These are phyloP conservation scores for Chytridiales sp. DNA, from an alignment of 371 early-diverging fungal genomes.

Conservation along the genomic window DNA sequence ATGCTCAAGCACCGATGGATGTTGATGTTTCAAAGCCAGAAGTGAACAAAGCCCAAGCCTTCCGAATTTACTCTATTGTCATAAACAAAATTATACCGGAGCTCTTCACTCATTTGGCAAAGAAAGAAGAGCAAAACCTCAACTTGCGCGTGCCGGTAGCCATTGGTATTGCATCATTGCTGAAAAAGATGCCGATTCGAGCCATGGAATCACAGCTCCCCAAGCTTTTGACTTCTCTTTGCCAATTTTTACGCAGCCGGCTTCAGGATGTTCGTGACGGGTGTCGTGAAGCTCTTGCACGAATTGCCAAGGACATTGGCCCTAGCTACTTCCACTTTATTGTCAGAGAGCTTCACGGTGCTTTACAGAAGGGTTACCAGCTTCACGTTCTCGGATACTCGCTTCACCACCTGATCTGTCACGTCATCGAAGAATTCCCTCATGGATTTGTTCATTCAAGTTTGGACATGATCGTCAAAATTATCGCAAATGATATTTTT, in stretches of 20 bases:
- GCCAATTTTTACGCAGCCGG: conserved; percentile 80
- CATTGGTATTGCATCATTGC: conserved; percentile 77
- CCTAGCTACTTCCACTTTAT: conserved; percentile 81
- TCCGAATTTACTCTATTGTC: conserved; percentile 43
- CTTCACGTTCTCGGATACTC: conserved; percentile 92
- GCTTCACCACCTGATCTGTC: conserved; percentile 71
- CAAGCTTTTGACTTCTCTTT: conserved; percentile 77
- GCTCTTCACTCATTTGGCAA: conserved; percentile 66
- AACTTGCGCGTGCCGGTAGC: conserved; percentile 84
- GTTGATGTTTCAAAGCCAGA: neutral
- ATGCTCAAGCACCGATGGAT: no score
- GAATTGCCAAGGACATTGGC: conserved; percentile 82
- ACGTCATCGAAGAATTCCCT: conserved; percentile 53
- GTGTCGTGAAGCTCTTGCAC: conserved; percentile 81
- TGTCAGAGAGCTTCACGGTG: conserved; percentile 76
- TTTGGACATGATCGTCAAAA: conserved; percentile 62
- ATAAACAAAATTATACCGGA: conserved; percentile 75
- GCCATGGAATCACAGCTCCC: conserved; percentile 79
- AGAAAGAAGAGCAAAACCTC: conserved; percentile 68
- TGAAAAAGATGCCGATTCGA: conserved; percentile 73
- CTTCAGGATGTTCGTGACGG: conserved; percentile 82
- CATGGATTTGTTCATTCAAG: conserved; percentile 79
- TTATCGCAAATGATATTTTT: conserved; percentile 87
- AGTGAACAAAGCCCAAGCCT: conserved; percentile 13
- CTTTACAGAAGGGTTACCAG: conserved; percentile 83